These are phyloP conservation scores for Claviceps lovelessii DNA, from an alignment of 2,329 filamentous ascomycete species.

Conservation along the genomic window DNA sequence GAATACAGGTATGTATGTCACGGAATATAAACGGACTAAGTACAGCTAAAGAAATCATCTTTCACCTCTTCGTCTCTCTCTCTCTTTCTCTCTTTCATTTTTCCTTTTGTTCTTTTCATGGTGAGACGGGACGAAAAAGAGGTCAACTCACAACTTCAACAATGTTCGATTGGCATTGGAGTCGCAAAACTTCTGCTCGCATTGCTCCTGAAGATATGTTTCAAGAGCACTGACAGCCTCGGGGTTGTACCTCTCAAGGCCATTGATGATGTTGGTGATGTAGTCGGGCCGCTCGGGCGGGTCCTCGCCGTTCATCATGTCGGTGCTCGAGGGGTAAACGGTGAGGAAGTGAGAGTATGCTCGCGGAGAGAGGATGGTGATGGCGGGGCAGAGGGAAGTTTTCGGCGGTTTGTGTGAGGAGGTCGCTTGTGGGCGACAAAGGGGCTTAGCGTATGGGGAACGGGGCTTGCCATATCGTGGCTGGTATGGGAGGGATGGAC, in stretches of 20 bases:
- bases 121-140: background rate
- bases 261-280: slow-evolving; percentile 87
- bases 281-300: slow-evolving; percentile 83
- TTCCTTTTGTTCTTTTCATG: background rate
- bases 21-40: background rate
- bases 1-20: slow-evolving; percentile 4
- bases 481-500: slow-evolving; percentile 1
- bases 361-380: slow-evolving; percentile 20
- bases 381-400: slow-evolving; percentile 29
- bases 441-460: slow-evolving; percentile 18
- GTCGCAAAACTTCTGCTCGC: slow-evolving; percentile 87
- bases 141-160: slow-evolving; percentile 78
- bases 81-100: background rate
- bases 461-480: slow-evolving; percentile 13
- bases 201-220: slow-evolving; percentile 87
- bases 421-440: slow-evolving; percentile 25
- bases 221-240: slow-evolving; percentile 90
- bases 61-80: background rate
- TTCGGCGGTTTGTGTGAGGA: slow-evolving; percentile 26
- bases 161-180: slow-evolving; percentile 93
- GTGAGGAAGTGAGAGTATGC: slow-evolving; percentile 8
- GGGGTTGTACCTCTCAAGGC: slow-evolving; percentile 95
- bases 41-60: background rate
- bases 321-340: slow-evolving; percentile 12
- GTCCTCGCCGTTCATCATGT: slow-evolving; percentile 61